These are phyloP conservation scores for Adansonia rubrostipa DNA, from an alignment of 441 rosid genomes.

Conservation along the genomic window DNA sequence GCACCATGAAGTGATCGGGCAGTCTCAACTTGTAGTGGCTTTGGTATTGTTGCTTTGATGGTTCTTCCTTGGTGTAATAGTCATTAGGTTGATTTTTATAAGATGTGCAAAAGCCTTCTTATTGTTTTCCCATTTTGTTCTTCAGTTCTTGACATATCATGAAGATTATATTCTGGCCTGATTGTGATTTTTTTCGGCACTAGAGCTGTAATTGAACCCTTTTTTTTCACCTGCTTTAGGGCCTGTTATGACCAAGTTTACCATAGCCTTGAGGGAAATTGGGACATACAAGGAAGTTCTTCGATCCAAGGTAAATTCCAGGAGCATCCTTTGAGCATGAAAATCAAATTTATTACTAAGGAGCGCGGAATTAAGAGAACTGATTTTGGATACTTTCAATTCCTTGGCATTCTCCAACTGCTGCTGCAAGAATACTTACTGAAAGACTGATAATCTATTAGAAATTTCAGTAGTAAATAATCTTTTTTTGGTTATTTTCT, in stretches of 20 bases:
- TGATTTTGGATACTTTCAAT: background rate
- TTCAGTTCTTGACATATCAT: background rate
- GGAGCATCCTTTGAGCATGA: background rate
- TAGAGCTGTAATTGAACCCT: conserved; percentile 19
- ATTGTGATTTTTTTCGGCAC: background rate
- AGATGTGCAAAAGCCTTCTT: conserved; percentile 6
- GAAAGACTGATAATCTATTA: background rate
- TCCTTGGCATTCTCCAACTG: background rate
- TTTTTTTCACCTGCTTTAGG: conserved; percentile 53
- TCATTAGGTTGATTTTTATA: background rate
- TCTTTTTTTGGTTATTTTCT: background rate
- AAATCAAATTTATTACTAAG: background rate
- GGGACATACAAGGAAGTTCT: conserved; percentile 99
- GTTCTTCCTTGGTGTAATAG: conserved; percentile 1
- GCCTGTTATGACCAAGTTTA: conserved; percentile 99
- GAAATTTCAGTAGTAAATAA: background rate
- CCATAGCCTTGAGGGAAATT: conserved; percentile 97
- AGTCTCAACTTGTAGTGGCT: background rate
- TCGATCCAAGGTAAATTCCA: conserved; percentile 74
- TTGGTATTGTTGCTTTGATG: background rate
- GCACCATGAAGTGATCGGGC: conserved; percentile 2
- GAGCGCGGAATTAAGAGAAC: background rate
- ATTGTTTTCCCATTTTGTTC: background rate
- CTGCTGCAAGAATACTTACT: background rate
- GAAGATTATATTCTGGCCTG: background rate